These are phyloP conservation scores for Collybia sp. DNA, from an alignment of 768 basidiomycete genomes.

Conservation along the genomic window DNA sequence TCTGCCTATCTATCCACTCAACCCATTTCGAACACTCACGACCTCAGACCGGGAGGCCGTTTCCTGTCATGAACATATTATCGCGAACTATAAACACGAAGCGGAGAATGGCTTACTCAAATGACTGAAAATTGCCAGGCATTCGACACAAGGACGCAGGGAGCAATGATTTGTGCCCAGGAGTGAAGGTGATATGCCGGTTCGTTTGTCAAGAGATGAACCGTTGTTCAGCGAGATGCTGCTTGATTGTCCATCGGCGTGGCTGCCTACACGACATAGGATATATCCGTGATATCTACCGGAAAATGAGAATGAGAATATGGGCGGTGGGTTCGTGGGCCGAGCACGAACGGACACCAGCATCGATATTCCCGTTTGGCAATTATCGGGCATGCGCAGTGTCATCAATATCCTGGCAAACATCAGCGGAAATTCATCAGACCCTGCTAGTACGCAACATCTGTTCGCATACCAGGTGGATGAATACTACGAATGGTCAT, in stretches of 20 bases:
- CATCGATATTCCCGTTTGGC: too few species aligned
- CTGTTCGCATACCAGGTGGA: slow-evolving; percentile 64
- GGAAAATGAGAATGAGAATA: too few species aligned
- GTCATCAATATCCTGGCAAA: slow-evolving; percentile 97
- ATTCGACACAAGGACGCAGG: slow-evolving; percentile 85
- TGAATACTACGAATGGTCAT: slow-evolving; percentile 94
- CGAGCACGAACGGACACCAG: too few species aligned
- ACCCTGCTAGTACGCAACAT: too few species aligned
- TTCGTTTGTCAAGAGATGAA: slow-evolving; percentile 96
- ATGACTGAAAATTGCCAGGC: slow-evolving; percentile 93
- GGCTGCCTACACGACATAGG: slow-evolving; percentile 89
- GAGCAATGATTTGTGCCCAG: slow-evolving; percentile 96
- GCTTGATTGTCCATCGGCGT: slow-evolving; percentile 97
- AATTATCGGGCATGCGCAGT: slow-evolving; percentile 85
- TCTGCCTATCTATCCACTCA: too few species aligned
- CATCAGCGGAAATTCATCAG: slow-evolving; percentile 29
- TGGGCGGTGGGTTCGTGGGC: too few species aligned
- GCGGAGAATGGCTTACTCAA: slow-evolving; percentile 59
- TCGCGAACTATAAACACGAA: slow-evolving; percentile 2
- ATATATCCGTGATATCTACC: too few species aligned
- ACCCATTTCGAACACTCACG: slow-evolving; percentile 76
- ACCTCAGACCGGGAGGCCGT: slow-evolving; percentile 85
- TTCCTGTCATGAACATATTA: slow-evolving; percentile 54
- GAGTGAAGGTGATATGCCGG: slow-evolving; percentile 94
- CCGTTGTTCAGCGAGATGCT: slow-evolving; percentile 90